phyloP scores from a whole-genome alignment of 2,329 filamentous ascomycete genomes.

The Proliferodiscus dingleyae region DNA sequence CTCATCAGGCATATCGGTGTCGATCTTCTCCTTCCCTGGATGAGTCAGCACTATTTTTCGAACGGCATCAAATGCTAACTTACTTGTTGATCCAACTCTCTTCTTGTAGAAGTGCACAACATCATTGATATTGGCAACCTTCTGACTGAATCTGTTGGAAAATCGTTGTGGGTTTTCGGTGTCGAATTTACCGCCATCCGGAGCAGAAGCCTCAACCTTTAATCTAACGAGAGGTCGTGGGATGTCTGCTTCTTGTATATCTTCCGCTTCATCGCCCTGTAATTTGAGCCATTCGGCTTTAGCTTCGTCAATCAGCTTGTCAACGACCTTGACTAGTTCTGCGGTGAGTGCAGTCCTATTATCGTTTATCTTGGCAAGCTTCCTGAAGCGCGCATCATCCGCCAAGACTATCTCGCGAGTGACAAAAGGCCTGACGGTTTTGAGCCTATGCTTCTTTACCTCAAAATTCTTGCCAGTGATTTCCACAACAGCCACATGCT shows the following conservation, averaged over 20 bases:
- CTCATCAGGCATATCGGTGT: conserved; percentile 56
- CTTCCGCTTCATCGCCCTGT: conserved; percentile 55
- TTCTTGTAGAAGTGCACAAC: conserved; percentile 91
- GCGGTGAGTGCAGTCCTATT: conserved; percentile 77
- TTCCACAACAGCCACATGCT: conserved; percentile 82
- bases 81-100: conserved; percentile 57
- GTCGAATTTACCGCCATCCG: conserved; percentile 80
- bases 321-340: conserved; percentile 70
- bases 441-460: conserved; percentile 75
- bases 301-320: conserved; percentile 83
- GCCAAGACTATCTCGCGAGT: conserved; percentile 76
- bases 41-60: conserved; percentile 10
- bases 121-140: conserved; percentile 89
- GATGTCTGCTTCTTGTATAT: conserved; percentile 54
- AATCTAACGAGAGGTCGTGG: conserved; percentile 83
- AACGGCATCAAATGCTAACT: conserved; percentile 19
- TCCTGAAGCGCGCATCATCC: conserved; percentile 70
- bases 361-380: conserved; percentile 73
- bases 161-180: conserved; percentile 95
- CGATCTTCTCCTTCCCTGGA: conserved; percentile 40
- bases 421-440: conserved; percentile 85
- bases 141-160: conserved; percentile 85
- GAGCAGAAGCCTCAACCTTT: conserved; percentile 83
- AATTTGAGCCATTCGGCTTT: conserved; percentile 73
- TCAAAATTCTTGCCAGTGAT: conserved; percentile 79